Base-by-base conservation (phyloP, 805 yeast species). In the Saturnispora bothae region DNA sequence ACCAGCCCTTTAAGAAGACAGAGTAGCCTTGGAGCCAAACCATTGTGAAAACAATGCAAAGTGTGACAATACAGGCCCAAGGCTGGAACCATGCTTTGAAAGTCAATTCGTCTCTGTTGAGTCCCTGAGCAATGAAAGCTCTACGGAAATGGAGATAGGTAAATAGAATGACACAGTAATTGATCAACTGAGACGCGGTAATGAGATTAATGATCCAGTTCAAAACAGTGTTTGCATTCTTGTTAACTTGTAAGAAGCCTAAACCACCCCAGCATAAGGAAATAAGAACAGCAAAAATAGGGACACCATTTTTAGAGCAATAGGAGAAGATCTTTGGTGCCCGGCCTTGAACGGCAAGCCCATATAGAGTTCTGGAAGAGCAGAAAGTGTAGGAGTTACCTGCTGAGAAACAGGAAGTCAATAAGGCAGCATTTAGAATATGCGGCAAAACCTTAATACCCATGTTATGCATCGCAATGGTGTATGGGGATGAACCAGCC, bases 311-410 rank as follows among this genome's bases (percentile, higher is more conserved):
- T 38, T 66, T 70, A 50, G 73, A 71, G 52, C 89, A 80, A 48
- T 63, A 64, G 13, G 71, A 59, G 49, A 83, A 81, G 31, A 81
- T 48, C 16, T 56, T 57, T 2, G 94, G 95, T 0, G 92, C 92
- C 47, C 76, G 72, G 2, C 86, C 85, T 43, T 69, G 73, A 18
- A 68, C 52, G 0, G 89, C 81, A 59, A 83, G 62, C 3, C 85
- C 84, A 53, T 78, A 76, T 14, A 83, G 60, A 0, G 80, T 69
- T 48, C 73, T 53, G 5, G 85, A 72, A 0, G 86, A 76, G 44
- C 85, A 76, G 53, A 70, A 83, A 13, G 80, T 73, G 54, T 78
- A 79, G 2, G 88, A 79, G 56, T 83, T 83, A 38, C 94, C 94
- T 3, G 94, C 85, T 26, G 85, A 76, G 46, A 83, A 78, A 3